Evolutionary conservation across 2,329 filamentous ascomycete species (phyloP).

Genomic region (Leptodontidium sp.): DNA sequence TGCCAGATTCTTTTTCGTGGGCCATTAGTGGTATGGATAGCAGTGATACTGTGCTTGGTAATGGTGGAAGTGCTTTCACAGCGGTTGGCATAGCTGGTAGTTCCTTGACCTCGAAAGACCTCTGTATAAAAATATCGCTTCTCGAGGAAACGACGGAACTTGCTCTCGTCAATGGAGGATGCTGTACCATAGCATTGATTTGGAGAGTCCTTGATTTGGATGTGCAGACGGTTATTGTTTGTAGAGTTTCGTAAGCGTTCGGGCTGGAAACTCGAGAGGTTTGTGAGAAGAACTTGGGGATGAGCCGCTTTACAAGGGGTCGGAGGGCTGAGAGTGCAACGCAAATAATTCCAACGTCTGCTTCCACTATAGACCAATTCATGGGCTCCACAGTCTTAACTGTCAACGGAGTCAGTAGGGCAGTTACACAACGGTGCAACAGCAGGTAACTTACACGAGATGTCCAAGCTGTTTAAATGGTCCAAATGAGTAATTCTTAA

Average conservation of each 20-base stretch:
- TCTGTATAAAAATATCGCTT: background rate
- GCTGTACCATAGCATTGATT: slow-evolving; percentile 2
- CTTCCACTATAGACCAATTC: background rate
- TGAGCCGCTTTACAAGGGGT: background rate
- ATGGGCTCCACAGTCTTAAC: slow-evolving; percentile 1
- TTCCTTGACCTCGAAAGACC: slow-evolving; percentile 1
- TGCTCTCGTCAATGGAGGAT: background rate
- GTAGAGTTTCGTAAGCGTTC: background rate
- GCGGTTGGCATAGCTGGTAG: background rate
- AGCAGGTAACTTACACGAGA: background rate
- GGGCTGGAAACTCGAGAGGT: background rate
- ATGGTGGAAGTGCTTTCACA: background rate
- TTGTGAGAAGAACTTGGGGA: background rate
- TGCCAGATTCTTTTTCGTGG: background rate
- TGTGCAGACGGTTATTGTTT: background rate
- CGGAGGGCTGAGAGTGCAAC: background rate
- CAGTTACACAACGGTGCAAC: background rate
- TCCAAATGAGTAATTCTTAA: background rate
- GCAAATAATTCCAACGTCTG: slow-evolving; percentile 5
- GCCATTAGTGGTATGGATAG: background rate
- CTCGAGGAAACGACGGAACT: background rate
- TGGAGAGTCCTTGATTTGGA: background rate
- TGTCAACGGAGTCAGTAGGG: background rate
- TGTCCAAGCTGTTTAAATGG: background rate
- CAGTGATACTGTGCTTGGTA: background rate